Evolutionary conservation across 1,284 basidiomycete genomes (phyloP).

Genomic region (Rhodofomes roseus): DNA sequence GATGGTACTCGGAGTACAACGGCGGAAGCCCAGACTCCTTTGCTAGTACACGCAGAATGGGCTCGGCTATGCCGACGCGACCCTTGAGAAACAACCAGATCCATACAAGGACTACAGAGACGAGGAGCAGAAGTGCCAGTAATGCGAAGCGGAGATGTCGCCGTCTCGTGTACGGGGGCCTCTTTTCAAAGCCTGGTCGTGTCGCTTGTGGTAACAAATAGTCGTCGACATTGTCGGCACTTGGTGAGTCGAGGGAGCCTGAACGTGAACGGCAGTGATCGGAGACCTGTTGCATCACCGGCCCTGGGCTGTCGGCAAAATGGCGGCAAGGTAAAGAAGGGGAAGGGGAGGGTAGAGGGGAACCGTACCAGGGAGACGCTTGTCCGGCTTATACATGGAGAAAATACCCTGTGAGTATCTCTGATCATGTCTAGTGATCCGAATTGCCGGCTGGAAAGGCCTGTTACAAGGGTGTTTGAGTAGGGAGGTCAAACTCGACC

Average conservation of each 20-base stretch:
- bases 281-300: neutral
- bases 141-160: neutral
- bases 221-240: neutral
- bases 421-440: neutral
- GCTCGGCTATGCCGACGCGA: neutral
- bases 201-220: neutral
- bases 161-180: neutral
- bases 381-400: neutral
- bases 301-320: neutral
- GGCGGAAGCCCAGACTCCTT: conserved; percentile 32
- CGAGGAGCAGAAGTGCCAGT: neutral
- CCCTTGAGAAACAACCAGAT: conserved; percentile 3
- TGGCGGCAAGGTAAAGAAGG: neutral
- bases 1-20: conserved; percentile 40
- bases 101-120: neutral
- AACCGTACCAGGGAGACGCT: neutral
- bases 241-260: neutral
- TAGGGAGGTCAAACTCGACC: no score
- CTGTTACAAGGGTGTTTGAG: no score
- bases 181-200: neutral
- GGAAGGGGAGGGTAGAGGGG: neutral
- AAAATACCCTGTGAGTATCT: no score
- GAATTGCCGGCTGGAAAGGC: no score
- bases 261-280: neutral
- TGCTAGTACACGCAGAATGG: conserved; percentile 1